A percentile compares a stretch with the other conserved stretches of the same genome.
phyloP scores from a whole-genome alignment of 2,329 filamentous ascomycete species.

The Phyllosticta ampelicida region DNA sequence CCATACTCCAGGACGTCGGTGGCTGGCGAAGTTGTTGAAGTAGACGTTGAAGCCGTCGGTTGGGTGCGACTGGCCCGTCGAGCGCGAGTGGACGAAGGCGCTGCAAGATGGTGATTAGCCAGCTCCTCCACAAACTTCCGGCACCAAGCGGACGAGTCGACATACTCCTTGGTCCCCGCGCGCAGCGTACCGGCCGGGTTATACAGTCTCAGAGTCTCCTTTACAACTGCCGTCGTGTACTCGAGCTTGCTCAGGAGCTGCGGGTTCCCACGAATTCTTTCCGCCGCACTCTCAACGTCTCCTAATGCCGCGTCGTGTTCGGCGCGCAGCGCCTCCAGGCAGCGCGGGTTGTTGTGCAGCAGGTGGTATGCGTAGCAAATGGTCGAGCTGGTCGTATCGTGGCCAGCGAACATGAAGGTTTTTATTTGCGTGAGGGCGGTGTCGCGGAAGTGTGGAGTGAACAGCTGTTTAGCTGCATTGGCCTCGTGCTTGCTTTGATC shows the following conservation, averaged over 20 bases:
- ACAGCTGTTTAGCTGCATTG: not conserved
- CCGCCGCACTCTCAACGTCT: slow-evolving; percentile 10
- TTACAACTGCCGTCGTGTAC: slow-evolving; percentile 25
- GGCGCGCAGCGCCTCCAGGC: slow-evolving; percentile 15
- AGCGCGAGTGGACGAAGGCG: not conserved
- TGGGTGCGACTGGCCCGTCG: not conserved
- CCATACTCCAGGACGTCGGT: not conserved
- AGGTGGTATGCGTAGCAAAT: slow-evolving; percentile 22
- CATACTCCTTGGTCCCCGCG: not conserved
- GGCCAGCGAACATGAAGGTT: slow-evolving; percentile 26
- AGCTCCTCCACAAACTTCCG: too few species aligned
- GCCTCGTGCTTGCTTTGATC: not conserved
- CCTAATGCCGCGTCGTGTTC: slow-evolving; percentile 26
- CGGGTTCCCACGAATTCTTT: slow-evolving; percentile 14
- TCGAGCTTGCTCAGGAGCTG: slow-evolving; percentile 20
- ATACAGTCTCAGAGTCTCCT: slow-evolving; percentile 25
- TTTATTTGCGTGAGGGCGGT: slow-evolving; percentile 16
- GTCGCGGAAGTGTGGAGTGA: not conserved
- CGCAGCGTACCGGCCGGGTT: slow-evolving; percentile 15
- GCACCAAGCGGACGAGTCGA: too few species aligned
- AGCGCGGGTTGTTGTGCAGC: slow-evolving; percentile 18
- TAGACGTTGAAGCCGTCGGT: not conserved
- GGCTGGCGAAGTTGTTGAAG: slow-evolving; percentile 1
- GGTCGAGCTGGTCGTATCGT: slow-evolving; percentile 25
- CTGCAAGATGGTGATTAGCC: not conserved